Conservation (phyloP, 1,139 yeast species). For the Candida glucosophila region DNA sequence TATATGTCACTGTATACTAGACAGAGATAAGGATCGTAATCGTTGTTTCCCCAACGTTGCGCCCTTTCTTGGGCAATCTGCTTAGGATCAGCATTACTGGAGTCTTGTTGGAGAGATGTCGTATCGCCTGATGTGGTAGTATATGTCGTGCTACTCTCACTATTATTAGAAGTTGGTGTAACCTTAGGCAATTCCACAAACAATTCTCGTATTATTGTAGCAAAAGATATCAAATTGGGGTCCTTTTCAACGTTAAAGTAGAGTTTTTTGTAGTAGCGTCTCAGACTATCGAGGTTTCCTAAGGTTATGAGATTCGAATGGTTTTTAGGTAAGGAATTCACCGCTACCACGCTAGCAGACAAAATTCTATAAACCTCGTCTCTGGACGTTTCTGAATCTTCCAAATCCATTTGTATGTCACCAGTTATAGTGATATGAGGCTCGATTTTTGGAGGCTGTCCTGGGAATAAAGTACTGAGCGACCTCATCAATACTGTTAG, state of each 20-base stretch:
- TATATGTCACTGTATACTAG: constrained; percentile 59
- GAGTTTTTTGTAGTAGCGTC: constrained; percentile 53
- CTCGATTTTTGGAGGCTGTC: constrained; percentile 54
- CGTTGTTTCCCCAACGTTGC: constrained; percentile 47
- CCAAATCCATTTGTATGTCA: constrained; percentile 37
- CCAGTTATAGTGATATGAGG: constrained; percentile 77
- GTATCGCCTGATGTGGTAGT: constrained; percentile 18
- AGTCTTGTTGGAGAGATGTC: constrained; percentile 6
- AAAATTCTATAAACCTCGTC: constrained; percentile 55
- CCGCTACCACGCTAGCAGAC: constrained; percentile 60
- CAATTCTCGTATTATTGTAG: constrained; percentile 61
- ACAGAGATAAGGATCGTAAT: constrained; percentile 68
- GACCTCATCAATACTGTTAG: constrained; percentile 55
- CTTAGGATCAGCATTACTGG: constrained; percentile 20
- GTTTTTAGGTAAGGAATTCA: constrained; percentile 35
- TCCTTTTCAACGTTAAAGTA: constrained; percentile 48
- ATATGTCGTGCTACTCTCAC: constrained; percentile 33
- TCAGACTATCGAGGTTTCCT: constrained; percentile 30
- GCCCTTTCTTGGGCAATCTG: constrained; percentile 28
- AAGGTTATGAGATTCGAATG: constrained; percentile 29
- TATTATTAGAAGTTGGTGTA: constrained; percentile 26
- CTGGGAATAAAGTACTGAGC: constrained; percentile 61
- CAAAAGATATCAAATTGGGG: constrained; percentile 55
- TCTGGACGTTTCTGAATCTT: constrained; percentile 28
- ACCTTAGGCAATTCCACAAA: constrained; percentile 43